These are phyloP conservation scores for Cicer cuneatum DNA, from an alignment of 306 rosid species.

Conservation along the genomic window DNA sequence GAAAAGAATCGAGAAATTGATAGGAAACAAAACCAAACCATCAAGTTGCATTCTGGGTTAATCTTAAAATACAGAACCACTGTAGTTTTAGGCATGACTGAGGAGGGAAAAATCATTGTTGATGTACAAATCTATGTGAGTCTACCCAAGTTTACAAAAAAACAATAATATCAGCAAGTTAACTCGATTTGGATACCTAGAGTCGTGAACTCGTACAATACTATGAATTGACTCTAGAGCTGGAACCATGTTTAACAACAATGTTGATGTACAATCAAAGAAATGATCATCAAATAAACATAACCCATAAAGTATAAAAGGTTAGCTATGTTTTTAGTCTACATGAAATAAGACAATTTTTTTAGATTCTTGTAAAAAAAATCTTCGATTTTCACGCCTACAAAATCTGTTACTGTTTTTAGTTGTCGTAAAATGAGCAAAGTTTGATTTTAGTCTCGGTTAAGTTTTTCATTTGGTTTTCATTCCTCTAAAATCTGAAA, in stretches of 20 bases:
- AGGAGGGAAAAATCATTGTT: background rate
- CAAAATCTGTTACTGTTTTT: background rate
- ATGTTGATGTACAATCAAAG: conserved; percentile 10
- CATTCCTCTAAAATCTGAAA: conserved; percentile 13
- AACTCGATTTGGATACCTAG: background rate
- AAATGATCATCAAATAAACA: conserved; percentile 13
- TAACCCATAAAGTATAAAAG: background rate
- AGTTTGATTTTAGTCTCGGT: background rate
- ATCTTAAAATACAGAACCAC: conserved; percentile 3
- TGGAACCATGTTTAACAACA: conserved; percentile 20
- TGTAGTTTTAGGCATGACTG: background rate
- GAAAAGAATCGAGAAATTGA: conserved; percentile 16
- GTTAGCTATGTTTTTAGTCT: background rate
- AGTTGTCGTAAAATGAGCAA: background rate
- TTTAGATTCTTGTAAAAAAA: background rate
- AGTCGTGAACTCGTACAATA: background rate
- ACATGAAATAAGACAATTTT: background rate
- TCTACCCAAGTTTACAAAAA: background rate
- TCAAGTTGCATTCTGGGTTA: background rate
- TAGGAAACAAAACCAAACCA: background rate
- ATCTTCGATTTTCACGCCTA: background rate
- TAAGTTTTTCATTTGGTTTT: background rate
- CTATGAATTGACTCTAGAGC: background rate
- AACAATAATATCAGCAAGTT: background rate
- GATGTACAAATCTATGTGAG: background rate